Conservation (phyloP, 176 grass and related monocot genomes). For the Sorghum bicolor region Sorghum_bicolor_NCBIv3 NC_012876.2:57113501-57114000, state of each 20-base stretch:
- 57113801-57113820: background rate
- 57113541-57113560: no score
- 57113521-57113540: no score
- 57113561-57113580: no score
- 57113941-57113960: background rate
- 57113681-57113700: background rate
- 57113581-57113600: no score
- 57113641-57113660: background rate
- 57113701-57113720: background rate
- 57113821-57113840: conserved; percentile 31
- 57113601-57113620: background rate
- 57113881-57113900: conserved; percentile 35
- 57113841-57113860: conserved; percentile 75
- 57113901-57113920: conserved; percentile 47
- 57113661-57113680: background rate
- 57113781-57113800: conserved; percentile 8
- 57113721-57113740: conserved; percentile 14
- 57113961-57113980: background rate
- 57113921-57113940: conserved; percentile 31
- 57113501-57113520: no score
- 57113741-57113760: background rate
- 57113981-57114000: background rate
- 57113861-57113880: conserved; percentile 88
- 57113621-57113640: background rate
- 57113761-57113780: conserved; percentile 13